Base-by-base conservation (phyloP, 2,329 filamentous ascomycete species). In the Arthrobotrys megalospora region DNA sequence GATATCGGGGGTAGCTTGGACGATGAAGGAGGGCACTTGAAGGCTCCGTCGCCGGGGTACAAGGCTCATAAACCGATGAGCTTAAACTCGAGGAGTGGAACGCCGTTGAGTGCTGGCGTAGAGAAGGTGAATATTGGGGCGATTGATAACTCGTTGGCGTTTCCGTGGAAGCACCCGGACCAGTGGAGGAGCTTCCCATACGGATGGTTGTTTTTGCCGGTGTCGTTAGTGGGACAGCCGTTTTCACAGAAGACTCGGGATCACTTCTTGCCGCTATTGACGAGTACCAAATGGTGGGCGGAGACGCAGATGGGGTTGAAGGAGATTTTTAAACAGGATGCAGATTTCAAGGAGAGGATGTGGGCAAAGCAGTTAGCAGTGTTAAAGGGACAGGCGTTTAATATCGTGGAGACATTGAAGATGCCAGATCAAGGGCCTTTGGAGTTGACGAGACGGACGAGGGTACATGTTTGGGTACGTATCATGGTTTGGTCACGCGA, bases 361-460 rank as follows among this genome's bases (percentile, higher is more conserved):
- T 99, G 97, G 85, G 93, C 93, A n/a, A 91, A 93, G 81, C 96
- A 99, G 83, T 96, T 99, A 79, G 95, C 96, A 0, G 96, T 99
- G 76, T 97, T 99, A 93, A 99, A 99, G 85, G 96, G 96, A 10
- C 96, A 99, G 83, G 96, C 96, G 0, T 99, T 96, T 94, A 99
- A 99, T 83, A 96, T 99, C 0, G 96, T 99, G 3, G 96, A 99
- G 86, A 97, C 96, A 0, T 88, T 99, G 79, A 99, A 99, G 84
- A 92, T 92, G 16, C 87, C 90, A 0, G 96, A 98, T 82, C 95
- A 98, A 83, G 96, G 96, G 0, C 96, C 96, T 0, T 87, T 99
- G 16, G 96, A 98, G 85, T 89, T 99, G 66, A 98, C 96, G 3
- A 89, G 96, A 80, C 89, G 96, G 81, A 92, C 93, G 60, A 91